Percentiles rank a stretch among this genome's conserved stretches.
These are phyloP conservation scores for Henckelia pumila DNA, from an alignment of 257 asterid species.

Conservation along the genomic window DNA sequence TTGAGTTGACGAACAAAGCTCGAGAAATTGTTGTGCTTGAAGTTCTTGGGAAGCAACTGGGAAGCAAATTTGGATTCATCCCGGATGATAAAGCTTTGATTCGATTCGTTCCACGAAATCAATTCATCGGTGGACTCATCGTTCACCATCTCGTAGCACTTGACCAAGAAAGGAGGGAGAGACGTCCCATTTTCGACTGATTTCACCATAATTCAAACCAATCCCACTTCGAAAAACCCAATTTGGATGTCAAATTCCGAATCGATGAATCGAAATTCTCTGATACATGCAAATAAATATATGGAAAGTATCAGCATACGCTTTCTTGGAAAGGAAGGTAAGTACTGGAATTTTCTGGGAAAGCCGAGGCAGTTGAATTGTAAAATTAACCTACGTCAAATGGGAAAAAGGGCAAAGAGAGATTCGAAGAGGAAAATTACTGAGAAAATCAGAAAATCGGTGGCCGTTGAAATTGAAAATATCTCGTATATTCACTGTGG, in stretches of 20 bases:
- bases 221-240: neutral
- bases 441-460: too few relatives aligned
- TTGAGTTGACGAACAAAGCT: conserved; percentile 95
- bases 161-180: conserved; percentile 77
- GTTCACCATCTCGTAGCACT: conserved; percentile 84
- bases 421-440: too few relatives aligned
- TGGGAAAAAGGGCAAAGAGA: too few relatives aligned
- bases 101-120: conserved; percentile 74
- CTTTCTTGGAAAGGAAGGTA: conserved; percentile 29
- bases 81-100: conserved; percentile 71
- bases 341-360: neutral
- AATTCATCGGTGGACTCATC: conserved; percentile 73
- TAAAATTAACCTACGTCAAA: too few relatives aligned
- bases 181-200: conserved; percentile 71
- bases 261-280: neutral
- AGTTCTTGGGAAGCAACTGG: conserved; percentile 74
- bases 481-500: too few relatives aligned
- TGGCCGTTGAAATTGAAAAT: too few relatives aligned
- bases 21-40: conserved; percentile 89
- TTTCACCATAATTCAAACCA: conserved; percentile 61
- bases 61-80: conserved; percentile 63
- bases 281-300: neutral
- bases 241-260: conserved; percentile 1
- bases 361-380: neutral
- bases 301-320: neutral